phyloP scores from a whole-genome alignment of 441 rosid species.

The Francoa sonchifolia region DNA sequence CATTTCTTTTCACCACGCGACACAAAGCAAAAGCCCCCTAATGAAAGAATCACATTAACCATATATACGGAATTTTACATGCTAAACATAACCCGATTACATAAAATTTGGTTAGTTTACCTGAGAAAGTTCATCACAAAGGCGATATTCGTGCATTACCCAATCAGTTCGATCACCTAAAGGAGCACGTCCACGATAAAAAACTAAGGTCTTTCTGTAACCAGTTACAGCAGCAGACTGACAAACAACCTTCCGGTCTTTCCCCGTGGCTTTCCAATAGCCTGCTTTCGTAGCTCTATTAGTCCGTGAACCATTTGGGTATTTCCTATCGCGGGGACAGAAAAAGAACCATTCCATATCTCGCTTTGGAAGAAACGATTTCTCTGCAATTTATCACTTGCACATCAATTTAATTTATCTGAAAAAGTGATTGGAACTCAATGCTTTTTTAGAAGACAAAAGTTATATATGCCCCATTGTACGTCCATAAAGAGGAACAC shows the following conservation, averaged over 20 bases:
- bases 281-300: slow-evolving; percentile 21
- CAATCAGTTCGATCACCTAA: slow-evolving; percentile 58
- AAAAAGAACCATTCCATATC: slow-evolving; percentile 94
- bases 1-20: slow-evolving; percentile 58
- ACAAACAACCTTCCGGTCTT: slow-evolving; percentile 55
- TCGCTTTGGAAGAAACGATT: slow-evolving; percentile 59
- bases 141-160: slow-evolving; percentile 84
- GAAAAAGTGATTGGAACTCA: background rate
- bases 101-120: slow-evolving; percentile 38
- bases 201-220: slow-evolving; percentile 68
- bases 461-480: slow-evolving; percentile 5
- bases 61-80: background rate
- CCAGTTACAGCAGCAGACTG: slow-evolving; percentile 33
- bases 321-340: slow-evolving; percentile 28
- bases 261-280: slow-evolving; percentile 64
- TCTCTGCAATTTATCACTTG: slow-evolving; percentile 32
- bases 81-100: slow-evolving; percentile 14
- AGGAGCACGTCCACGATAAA: slow-evolving; percentile 70
- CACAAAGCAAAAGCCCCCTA: slow-evolving; percentile 75
- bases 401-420: background rate
- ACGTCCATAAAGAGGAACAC: background rate
- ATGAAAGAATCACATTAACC: no score
- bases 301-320: slow-evolving; percentile 20
- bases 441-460: slow-evolving; percentile 9
- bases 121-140: slow-evolving; percentile 36